Percentiles rank a stretch among this genome's conserved stretches.
phyloP scores from a whole-genome alignment of 352 stramenopile species.

The Saprolegnia diclina region DNA sequence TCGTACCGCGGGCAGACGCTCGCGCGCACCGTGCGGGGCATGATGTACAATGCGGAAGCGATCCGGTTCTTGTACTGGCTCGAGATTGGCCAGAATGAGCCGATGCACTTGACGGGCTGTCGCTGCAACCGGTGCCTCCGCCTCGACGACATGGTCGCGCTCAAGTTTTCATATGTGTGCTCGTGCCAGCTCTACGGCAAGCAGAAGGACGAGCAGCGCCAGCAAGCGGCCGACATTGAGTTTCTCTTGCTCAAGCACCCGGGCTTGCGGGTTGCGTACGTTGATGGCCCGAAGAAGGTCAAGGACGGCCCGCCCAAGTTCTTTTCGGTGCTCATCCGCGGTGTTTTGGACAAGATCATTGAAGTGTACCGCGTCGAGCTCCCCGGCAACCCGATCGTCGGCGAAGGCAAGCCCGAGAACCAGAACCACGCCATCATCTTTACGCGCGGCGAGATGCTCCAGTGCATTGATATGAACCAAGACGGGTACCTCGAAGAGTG shows the following conservation, averaged over 20 bases:
- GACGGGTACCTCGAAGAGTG: slow-evolving; percentile 26
- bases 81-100: slow-evolving; percentile 25
- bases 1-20: slow-evolving; percentile 25
- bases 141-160: slow-evolving; percentile 24
- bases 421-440: slow-evolving; percentile 30
- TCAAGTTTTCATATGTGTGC: slow-evolving; percentile 26
- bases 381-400: slow-evolving; percentile 25
- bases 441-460: slow-evolving; percentile 26
- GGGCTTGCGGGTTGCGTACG: slow-evolving; percentile 14
- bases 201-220: slow-evolving; percentile 26
- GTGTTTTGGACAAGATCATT: slow-evolving; percentile 14
- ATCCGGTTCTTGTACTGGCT: slow-evolving; percentile 26
- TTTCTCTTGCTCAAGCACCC: slow-evolving; percentile 19
- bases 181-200: slow-evolving; percentile 21
- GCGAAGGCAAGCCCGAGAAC: slow-evolving; percentile 26
- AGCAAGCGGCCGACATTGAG: slow-evolving; percentile 25
- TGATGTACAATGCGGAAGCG: slow-evolving; percentile 25
- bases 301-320: slow-evolving; percentile 25
- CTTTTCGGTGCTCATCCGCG: slow-evolving; percentile 23
- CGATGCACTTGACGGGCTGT: slow-evolving; percentile 22
- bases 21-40: slow-evolving; percentile 20
- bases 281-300: slow-evolving; percentile 25
- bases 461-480: slow-evolving; percentile 29
- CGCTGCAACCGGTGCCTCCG: slow-evolving; percentile 14
- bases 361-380: slow-evolving; percentile 26